A percentile compares a stretch with the other conserved stretches of the same genome.
Evolutionary conservation across 441 rosid species (phyloP).

Genomic region (Populus hybrid): DNA sequence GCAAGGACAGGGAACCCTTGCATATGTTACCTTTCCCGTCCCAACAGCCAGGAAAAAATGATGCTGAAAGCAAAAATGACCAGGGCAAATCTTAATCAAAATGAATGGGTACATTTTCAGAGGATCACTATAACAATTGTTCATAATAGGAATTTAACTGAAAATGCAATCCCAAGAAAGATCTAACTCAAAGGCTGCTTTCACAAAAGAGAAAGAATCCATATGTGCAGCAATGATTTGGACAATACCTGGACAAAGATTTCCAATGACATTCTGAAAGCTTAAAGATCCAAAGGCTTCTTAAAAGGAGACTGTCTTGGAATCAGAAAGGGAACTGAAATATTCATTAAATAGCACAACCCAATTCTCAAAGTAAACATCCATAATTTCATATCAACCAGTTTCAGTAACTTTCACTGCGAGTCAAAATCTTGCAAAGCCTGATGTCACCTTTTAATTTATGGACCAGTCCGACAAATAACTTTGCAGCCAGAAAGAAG

Average conservation of each 20-base stretch:
- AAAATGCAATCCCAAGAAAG: background rate
- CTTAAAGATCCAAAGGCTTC: background rate
- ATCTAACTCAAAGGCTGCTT: background rate
- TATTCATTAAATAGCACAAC: background rate
- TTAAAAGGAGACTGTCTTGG: background rate
- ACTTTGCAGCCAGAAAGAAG: background rate
- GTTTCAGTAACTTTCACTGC: background rate
- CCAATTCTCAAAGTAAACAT: background rate
- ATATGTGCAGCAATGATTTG: background rate
- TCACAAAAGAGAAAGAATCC: background rate
- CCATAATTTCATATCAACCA: background rate
- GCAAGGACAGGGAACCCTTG: background rate
- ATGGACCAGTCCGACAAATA: background rate
- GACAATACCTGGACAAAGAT: background rate
- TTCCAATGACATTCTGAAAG: background rate
- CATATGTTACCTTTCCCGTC: background rate
- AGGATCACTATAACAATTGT: background rate
- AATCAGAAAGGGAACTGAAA: background rate
- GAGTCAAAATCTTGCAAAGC: background rate
- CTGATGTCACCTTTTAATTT: background rate
- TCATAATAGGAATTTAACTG: background rate
- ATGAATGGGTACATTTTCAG: background rate
- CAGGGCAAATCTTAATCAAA: background rate
- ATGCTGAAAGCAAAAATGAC: background rate
- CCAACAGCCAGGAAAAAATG: background rate